Conservation (phyloP, 345 rosid genomes). For the Bruguiera sexangula region DNA sequence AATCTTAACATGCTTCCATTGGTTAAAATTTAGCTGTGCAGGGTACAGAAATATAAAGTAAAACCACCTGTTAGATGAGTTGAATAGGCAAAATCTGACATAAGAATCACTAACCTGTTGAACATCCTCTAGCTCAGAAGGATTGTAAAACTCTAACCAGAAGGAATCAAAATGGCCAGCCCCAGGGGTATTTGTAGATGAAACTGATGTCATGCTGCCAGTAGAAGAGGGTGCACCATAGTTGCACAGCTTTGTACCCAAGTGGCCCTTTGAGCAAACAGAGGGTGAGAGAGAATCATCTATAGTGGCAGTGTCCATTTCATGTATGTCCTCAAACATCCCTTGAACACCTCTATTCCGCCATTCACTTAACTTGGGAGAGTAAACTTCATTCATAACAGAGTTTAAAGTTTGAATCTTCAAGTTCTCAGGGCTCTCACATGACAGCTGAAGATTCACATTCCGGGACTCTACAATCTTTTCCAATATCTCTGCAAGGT, state of each 20-base stretch:
- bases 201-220: constrained; percentile 77
- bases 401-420: constrained; percentile 38
- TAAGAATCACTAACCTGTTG: constrained; percentile 57
- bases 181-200: constrained; percentile 75
- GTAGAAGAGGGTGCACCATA: constrained; percentile 63
- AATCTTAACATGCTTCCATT: neutral
- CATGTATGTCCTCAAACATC: constrained; percentile 90
- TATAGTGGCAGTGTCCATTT: constrained; percentile 77
- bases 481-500: constrained; percentile 72
- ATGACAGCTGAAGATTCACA: constrained; percentile 41
- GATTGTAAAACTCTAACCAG: constrained; percentile 68
- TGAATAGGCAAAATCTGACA: neutral
- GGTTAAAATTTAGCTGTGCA: neutral
- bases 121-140: constrained; percentile 69
- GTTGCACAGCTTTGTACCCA: constrained; percentile 55
- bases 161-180: constrained; percentile 73
- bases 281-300: constrained; percentile 52
- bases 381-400: constrained; percentile 51
- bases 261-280: constrained; percentile 46
- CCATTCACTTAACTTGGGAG: constrained; percentile 78
- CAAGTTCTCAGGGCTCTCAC: constrained; percentile 54
- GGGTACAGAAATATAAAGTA: no score
- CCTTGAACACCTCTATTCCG: constrained; percentile 76
- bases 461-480: constrained; percentile 62
- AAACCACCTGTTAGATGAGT: neutral